Percentiles rank a stretch among this genome's conserved stretches.
Evolutionary conservation across 306 rosid genomes (phyloP).

Genomic region (Amphicarpaea edgeworthii): DNA sequence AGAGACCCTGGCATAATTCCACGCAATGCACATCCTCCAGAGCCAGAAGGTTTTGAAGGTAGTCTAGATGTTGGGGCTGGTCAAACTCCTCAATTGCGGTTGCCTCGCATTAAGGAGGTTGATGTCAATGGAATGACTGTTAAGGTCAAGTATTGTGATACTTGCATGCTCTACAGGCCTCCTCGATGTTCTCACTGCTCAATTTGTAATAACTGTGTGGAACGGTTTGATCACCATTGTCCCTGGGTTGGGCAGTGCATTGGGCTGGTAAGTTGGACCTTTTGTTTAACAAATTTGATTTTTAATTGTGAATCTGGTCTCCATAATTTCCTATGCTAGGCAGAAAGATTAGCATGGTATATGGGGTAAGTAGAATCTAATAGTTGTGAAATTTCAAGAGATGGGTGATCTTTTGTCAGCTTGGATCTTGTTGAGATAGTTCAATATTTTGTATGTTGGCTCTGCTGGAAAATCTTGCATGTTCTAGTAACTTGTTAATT

Average conservation of each 20-base stretch:
- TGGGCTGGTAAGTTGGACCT: slow-evolving; percentile 75
- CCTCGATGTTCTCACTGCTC: slow-evolving; percentile 99
- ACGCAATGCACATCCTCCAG: slow-evolving; percentile 94
- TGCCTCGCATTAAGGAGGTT: slow-evolving; percentile 92
- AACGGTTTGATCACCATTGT: slow-evolving; percentile 95
- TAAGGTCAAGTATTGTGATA: slow-evolving; percentile 93
- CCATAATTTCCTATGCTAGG: not conserved
- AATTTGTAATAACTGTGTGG: slow-evolving; percentile 96
- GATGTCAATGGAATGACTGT: slow-evolving; percentile 77
- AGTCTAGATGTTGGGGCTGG: slow-evolving; percentile 74
- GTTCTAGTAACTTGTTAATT: not conserved
- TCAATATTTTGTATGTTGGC: not conserved
- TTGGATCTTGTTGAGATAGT: slow-evolving; percentile 18
- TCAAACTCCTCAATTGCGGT: slow-evolving; percentile 89
- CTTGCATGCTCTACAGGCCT: slow-evolving; percentile 99
- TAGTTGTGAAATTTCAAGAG: not conserved
- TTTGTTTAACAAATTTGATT: slow-evolving; percentile 32
- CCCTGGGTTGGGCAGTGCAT: slow-evolving; percentile 99
- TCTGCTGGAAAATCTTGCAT: not conserved
- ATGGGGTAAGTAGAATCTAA: slow-evolving; percentile 22
- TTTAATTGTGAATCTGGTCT: not conserved
- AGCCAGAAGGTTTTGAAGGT: slow-evolving; percentile 87
- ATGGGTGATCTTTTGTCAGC: not conserved
- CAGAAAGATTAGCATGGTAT: slow-evolving; percentile 18
- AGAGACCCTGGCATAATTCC: slow-evolving; percentile 99